Base-by-base conservation (phyloP, 805 yeast species). In the Kuraishia hungarica region DNA sequence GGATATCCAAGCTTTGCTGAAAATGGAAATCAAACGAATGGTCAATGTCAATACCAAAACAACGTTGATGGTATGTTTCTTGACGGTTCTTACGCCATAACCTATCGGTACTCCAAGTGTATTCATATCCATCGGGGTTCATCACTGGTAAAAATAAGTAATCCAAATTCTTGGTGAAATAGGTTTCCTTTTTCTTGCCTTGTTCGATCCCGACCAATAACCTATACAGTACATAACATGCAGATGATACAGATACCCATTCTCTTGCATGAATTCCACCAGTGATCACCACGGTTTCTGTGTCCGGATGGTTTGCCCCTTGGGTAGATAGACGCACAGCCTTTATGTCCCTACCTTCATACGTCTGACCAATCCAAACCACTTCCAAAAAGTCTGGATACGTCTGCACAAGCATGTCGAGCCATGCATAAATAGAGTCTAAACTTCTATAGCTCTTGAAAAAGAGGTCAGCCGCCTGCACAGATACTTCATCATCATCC, bases 221-320 rank as follows among this genome's bases (percentile, higher is more conserved):
- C 66, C 75, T 68, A 63, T 73, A 73, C 21, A 84, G 62, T 2
- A 79, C 67, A 67, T 79, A 88, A 57, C 89, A 79, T 0, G 82
- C 84, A 0, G 93, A 76, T 1, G 91, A 80, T 1, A 84, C 82
- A 43, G 91, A 80, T 26, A 89, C 77, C 97, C 97, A 91, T 67
- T 91, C 97, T 53, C 97, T 76, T 0, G 96, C 94, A 70, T 91
- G 97, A 2, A 87, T 77, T 2, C 96, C 97, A 46, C 92, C 92
- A 1, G 93, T 83, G 7, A 91, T 76, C 2, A 89, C 85, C 53
- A 90, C 78, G 0, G 93, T 87, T 66, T 78, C 79, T 50, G 79
- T 73, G 48, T 56, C 57, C 15, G 63, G 65, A 4, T 69, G 73
- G 51, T 72, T 73, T 7, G 43, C 43, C 4, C 43, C 43, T 51